Percentiles rank a stretch among this genome's conserved stretches.
Evolutionary conservation across 1,284 basidiomycete genomes (phyloP).

Genomic region (Moesziomyces sp.): DNA sequence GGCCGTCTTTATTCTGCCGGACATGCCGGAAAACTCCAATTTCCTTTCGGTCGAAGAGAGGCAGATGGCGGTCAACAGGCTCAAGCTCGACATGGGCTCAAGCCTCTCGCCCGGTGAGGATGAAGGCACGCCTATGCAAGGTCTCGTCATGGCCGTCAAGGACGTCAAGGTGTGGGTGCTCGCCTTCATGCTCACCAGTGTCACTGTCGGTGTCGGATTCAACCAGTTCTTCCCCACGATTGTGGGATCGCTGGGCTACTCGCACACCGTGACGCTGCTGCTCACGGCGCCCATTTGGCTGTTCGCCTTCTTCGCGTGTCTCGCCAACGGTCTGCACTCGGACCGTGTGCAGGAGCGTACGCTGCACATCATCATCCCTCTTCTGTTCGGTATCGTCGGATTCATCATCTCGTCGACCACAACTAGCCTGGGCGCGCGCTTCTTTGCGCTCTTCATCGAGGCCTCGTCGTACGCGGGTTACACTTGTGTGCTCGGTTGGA

Average conservation of each 20-base stretch:
- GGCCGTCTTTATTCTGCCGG: slow-evolving; percentile 46
- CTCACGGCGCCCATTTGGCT: slow-evolving; percentile 55
- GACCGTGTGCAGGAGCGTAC: slow-evolving; percentile 47
- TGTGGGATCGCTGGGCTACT: slow-evolving; percentile 49
- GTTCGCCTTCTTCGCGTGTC: slow-evolving; percentile 52
- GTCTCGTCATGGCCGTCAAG: slow-evolving; percentile 42
- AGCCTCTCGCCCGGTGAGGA: slow-evolving; percentile 70
- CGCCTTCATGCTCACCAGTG: slow-evolving; percentile 46
- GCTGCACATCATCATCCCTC: slow-evolving; percentile 45
- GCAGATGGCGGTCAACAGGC: slow-evolving; percentile 42
- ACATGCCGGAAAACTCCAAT: slow-evolving; percentile 53
- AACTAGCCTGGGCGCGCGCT: slow-evolving; percentile 33
- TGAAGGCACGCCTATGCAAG: slow-evolving; percentile 70
- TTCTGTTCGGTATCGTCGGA: slow-evolving; percentile 45
- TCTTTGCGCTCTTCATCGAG: slow-evolving; percentile 55
- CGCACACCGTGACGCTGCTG: slow-evolving; percentile 47
- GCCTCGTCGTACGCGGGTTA: slow-evolving; percentile 51
- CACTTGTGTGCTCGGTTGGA: slow-evolving; percentile 52
- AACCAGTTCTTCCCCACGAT: slow-evolving; percentile 67
- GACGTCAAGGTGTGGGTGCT: slow-evolving; percentile 54
- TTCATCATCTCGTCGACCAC: slow-evolving; percentile 57
- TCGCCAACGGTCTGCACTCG: slow-evolving; percentile 55
- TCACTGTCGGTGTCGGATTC: slow-evolving; percentile 34
- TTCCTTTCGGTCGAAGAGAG: slow-evolving; percentile 46
- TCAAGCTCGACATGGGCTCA: slow-evolving; percentile 73